A percentile compares a stretch with the other conserved stretches of the same genome.
Evolutionary conservation across 2,329 filamentous ascomycete species (phyloP).

Genomic region (Talaromyces sp.): DNA sequence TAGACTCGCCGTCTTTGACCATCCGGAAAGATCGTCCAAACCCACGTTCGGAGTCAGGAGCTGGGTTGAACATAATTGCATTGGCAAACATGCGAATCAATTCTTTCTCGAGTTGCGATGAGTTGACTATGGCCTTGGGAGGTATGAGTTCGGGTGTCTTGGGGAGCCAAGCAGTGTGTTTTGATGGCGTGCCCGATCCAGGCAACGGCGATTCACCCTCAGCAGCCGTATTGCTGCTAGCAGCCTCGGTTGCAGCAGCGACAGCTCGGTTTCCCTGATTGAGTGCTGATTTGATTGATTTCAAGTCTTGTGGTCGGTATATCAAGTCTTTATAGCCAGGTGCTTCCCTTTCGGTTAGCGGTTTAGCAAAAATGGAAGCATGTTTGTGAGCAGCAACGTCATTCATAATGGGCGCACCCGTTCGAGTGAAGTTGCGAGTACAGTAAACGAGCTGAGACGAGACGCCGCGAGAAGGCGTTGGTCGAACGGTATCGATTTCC

Average conservation of each 20-base stretch:
- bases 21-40: constrained; percentile 57
- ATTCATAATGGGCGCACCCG: constrained; percentile 67
- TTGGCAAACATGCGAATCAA: constrained; percentile 96
- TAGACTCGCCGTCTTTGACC: constrained; percentile 40
- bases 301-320: constrained; percentile 69
- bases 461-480: constrained; percentile 26
- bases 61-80: constrained; percentile 96
- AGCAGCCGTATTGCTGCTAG: constrained; percentile 57
- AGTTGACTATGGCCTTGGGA: constrained; percentile 87
- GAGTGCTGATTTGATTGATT: constrained; percentile 69
- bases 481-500: constrained; percentile 25
- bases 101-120: constrained; percentile 85
- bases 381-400: constrained; percentile 71
- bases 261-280: constrained; percentile 43
- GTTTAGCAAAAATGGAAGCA: constrained; percentile 73
- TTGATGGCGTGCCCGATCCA: constrained; percentile 31
- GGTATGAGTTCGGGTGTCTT: constrained; percentile 73
- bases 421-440: constrained; percentile 54
- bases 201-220: constrained; percentile 50
- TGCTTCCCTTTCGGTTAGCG: constrained; percentile 68
- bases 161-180: constrained; percentile 39
- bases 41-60: constrained; percentile 66
- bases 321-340: constrained; percentile 72
- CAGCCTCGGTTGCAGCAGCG: constrained; percentile 49
- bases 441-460: constrained; percentile 36